Base-by-base conservation (phyloP, 192 early-diverging fungal species). In the Phycomyces nitens region DNA sequence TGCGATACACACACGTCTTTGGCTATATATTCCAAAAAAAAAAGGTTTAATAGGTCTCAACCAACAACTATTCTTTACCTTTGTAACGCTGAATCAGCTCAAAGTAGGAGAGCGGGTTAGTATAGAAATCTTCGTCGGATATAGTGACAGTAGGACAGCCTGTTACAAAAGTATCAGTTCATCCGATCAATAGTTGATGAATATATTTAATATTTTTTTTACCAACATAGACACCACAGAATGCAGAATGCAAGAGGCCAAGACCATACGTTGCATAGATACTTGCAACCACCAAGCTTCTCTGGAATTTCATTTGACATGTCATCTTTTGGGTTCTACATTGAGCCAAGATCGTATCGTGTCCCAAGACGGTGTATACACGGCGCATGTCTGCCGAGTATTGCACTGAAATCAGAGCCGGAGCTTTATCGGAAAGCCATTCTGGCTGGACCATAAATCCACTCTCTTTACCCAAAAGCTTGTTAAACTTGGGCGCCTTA, bases 1-100 rank as follows among this genome's bases (percentile, higher is more conserved):
- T 81, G 78, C 0, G 89, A 87, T 0, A 85, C 73, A 56, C 82
- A 85, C 0, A 80, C 78, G 42, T 92, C 88, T 63, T 90, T 89
- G 60, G 89, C 82, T 85, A 62, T 39, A 60, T 7, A 12, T 14
- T 44, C 51, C 58, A n/a, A n/a, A n/a, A n/a, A n/a, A n/a, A n/a
- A n/a, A n/a, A n/a, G n/a, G n/a, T n/a, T n/a, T n/a, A n/a, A n/a
- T n/a, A n/a, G n/a, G n/a, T n/a, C n/a, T n/a, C n/a, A n/a, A n/a
- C n/a, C n/a, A n/a, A n/a, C n/a, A n/a, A n/a, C n/a, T 34, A 34
- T 14, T 27, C 52, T 8, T 14, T 77, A 86, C 84, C 79, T 61
- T 84, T 82, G 64, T 89, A 84, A 42, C 84, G 76, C 66, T 90
- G 82, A 14, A 91, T 60, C 29, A 81, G 77, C 56, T 93, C 92